phyloP scores from a whole-genome alignment of 2,329 filamentous ascomycete species.

The Aureobasidium sp. region DNA sequence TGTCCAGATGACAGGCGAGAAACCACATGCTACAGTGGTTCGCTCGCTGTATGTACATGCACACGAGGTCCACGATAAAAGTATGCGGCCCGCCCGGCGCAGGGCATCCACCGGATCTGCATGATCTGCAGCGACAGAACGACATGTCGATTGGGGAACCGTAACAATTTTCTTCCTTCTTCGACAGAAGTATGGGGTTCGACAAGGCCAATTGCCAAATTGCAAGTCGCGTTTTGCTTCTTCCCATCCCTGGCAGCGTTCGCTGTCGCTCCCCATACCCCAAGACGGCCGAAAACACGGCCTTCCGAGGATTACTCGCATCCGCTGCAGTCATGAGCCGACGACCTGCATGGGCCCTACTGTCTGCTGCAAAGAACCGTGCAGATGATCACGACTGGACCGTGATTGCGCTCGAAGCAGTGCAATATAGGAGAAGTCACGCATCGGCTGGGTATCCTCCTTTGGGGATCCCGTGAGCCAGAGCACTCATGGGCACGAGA shows the following conservation, averaged over 20 bases:
- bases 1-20: constrained; percentile 3
- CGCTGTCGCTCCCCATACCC: constrained; percentile 2
- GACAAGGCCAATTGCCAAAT: not conserved
- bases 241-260: not conserved
- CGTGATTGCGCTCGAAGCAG: not conserved
- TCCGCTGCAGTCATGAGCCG: constrained; percentile 8
- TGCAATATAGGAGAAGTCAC: not conserved
- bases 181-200: not conserved
- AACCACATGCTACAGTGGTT: constrained; percentile 5
- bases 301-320: constrained; percentile 5
- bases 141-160: not conserved
- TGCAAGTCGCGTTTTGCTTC: not conserved
- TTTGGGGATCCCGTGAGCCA: not conserved
- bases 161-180: not conserved
- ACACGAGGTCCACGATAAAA: constrained; percentile 11
- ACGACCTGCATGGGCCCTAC: constrained; percentile 7
- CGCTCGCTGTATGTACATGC: constrained; percentile 10
- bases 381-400: constrained; percentile 12
- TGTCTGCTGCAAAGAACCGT: constrained; percentile 11
- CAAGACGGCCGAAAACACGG: not conserved
- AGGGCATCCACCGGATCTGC: constrained; percentile 8
- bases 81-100: constrained; percentile 12
- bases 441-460: not conserved
- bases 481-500: not conserved
- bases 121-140: constrained; percentile 9